A percentile compares a stretch with the other conserved stretches of the same genome.
Conservation (phyloP, 2,329 filamentous ascomycete genomes). For the Fusarium chuoi region DNA sequence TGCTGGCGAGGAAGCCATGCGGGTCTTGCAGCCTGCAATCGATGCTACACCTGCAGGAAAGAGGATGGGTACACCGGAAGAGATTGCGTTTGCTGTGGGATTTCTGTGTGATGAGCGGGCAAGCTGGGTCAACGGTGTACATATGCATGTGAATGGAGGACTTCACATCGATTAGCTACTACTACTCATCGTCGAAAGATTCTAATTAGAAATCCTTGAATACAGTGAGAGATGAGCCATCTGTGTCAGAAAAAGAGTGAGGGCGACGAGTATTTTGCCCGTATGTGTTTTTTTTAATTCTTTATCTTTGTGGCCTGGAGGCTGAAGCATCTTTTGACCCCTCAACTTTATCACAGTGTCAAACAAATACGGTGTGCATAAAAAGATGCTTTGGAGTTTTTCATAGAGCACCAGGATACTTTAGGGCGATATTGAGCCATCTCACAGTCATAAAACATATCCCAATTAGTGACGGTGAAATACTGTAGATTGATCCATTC, state of each 20-base stretch:
- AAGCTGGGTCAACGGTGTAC: neutral
- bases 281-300: too few relatives aligned
- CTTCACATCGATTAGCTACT: neutral
- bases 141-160: neutral
- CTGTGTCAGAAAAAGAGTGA: too few relatives aligned
- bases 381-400: accelerated
- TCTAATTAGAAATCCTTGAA: too few relatives aligned
- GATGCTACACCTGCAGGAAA: neutral
- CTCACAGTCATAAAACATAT: neutral
- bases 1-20: neutral
- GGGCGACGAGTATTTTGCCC: too few relatives aligned
- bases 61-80: neutral
- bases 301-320: too few relatives aligned
- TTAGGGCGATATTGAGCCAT: too few relatives aligned
- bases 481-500: accelerated
- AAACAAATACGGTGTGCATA: accelerated
- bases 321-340: too few relatives aligned
- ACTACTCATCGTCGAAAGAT: accelerated
- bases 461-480: neutral
- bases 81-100: neutral
- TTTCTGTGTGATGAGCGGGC: neutral
- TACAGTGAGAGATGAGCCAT: neutral
- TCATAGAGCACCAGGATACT: too few relatives aligned
- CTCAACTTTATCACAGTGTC: too few relatives aligned
- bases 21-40: neutral